A percentile compares a stretch with the other conserved stretches of the same genome.
Conservation (phyloP, 768 basidiomycete genomes). For the Suillus sp. region DNA sequence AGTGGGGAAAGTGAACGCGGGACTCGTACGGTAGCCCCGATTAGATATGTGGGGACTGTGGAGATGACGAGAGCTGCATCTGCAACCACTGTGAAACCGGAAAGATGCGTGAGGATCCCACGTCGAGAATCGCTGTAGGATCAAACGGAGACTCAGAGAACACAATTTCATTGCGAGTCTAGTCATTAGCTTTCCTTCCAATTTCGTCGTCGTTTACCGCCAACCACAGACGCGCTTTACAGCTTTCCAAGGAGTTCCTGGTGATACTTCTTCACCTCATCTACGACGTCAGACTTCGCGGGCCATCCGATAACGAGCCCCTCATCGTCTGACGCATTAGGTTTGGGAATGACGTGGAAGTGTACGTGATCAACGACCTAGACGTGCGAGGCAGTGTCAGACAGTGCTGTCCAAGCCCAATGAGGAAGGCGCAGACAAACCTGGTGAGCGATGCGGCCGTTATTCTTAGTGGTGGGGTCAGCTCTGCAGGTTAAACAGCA, state of each 20-base stretch:
- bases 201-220: not conserved
- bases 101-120: not conserved
- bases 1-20: too few relatives aligned
- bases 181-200: not conserved
- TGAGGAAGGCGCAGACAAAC: constrained; percentile 28
- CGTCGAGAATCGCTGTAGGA: not conserved
- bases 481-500: not conserved
- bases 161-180: not conserved
- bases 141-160: not conserved
- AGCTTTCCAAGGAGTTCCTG: constrained; percentile 22
- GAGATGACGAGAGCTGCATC: not conserved
- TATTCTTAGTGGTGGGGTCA: constrained; percentile 50
- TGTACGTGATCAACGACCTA: constrained; percentile 86
- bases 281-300: constrained; percentile 18
- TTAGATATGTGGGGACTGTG: not conserved
- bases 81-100: not conserved
- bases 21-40: too few relatives aligned
- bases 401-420: not conserved
- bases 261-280: constrained; percentile 28
- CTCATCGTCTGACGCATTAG: constrained; percentile 55
- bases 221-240: not conserved
- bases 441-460: constrained; percentile 65
- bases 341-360: constrained; percentile 95
- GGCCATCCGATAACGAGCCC: constrained; percentile 84
- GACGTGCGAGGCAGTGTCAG: not conserved